Evolutionary conservation across 805 yeast genomes (phyloP).

Genomic region (Ogataea haglerorum): DNA sequence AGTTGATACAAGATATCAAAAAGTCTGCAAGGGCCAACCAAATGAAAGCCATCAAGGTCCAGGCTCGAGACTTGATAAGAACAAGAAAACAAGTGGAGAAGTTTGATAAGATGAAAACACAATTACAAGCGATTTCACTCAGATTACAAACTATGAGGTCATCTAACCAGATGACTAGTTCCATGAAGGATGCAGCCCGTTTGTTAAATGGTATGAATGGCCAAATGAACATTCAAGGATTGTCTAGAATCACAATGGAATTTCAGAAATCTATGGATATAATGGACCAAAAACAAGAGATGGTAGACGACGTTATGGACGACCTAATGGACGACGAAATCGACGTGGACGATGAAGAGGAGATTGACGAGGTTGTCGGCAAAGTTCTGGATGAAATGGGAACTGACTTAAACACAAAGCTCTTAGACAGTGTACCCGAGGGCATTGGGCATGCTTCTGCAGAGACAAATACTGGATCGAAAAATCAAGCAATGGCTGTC

Average conservation of each 20-base stretch:
- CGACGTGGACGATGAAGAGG: conserved; percentile 75
- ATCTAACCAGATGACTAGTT: conserved; percentile 90
- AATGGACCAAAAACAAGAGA: conserved; percentile 98
- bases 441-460: conserved; percentile 15
- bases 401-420: conserved; percentile 61
- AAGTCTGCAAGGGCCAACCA: conserved; percentile 90
- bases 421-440: conserved; percentile 43
- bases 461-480: conserved; percentile 12
- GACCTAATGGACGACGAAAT: conserved; percentile 93
- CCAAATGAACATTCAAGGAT: conserved; percentile 83
- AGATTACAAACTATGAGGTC: conserved; percentile 90
- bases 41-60: conserved; percentile 83
- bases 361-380: conserved; percentile 85
- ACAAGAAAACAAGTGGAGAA: conserved; percentile 81
- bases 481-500: conserved; percentile 29
- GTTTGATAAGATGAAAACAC: conserved; percentile 91
- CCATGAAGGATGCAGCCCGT: conserved; percentile 92
- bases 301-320: conserved; percentile 98
- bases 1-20: conserved; percentile 78
- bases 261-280: conserved; percentile 91
- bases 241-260: conserved; percentile 89
- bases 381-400: conserved; percentile 96
- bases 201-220: conserved; percentile 82
- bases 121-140: conserved; percentile 88
- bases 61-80: conserved; percentile 91